Evolutionary conservation across 495 filamentous ascomycete species (phyloP).

Genomic region (Ascodesmis nigricans): DNA sequence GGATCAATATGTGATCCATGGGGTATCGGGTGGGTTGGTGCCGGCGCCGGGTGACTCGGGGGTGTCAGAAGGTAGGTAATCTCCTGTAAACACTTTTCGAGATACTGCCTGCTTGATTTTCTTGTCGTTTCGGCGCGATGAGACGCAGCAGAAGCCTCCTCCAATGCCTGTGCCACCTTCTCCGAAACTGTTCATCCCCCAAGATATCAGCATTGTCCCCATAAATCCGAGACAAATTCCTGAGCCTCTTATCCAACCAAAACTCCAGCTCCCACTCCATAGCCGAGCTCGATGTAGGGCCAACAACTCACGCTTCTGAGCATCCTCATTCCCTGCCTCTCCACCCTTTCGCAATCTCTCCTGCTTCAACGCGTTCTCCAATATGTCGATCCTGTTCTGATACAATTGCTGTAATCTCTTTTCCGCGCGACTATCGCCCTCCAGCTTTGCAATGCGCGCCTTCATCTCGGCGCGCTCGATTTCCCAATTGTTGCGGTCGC

Average conservation of each 20-base stretch:
- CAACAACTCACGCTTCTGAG: too few species aligned
- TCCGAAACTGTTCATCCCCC: conserved; percentile 1
- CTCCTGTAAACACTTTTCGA: conserved; percentile 40
- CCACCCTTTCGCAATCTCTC: conserved; percentile 24
- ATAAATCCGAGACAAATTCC: too few species aligned
- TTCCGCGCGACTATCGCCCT: conserved; percentile 65
- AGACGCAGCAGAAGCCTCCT: conserved; percentile 5
- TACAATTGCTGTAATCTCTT: conserved; percentile 72
- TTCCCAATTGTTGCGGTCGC: conserved; percentile 95
- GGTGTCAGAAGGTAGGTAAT: conserved; percentile 45
- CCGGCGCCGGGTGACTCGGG: conserved; percentile 36
- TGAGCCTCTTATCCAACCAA: too few species aligned
- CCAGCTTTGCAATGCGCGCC: conserved; percentile 82
- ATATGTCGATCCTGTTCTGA: conserved; percentile 69
- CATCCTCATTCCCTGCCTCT: conserved; percentile 29
- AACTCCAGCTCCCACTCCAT: too few species aligned
- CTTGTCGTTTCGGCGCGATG: conserved; percentile 19
- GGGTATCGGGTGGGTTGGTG: background rate
- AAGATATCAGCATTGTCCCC: too few species aligned
- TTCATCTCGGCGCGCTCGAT: conserved; percentile 99
- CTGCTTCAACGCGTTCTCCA: conserved; percentile 73
- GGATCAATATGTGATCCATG: background rate
- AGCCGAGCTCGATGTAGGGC: too few species aligned
- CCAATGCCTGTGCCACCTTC: conserved; percentile 6
- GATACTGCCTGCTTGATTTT: conserved; percentile 24